Evolutionary conservation across 1,139 yeast genomes (phyloP).

Genomic region (Neolecta irregularis): DNA sequence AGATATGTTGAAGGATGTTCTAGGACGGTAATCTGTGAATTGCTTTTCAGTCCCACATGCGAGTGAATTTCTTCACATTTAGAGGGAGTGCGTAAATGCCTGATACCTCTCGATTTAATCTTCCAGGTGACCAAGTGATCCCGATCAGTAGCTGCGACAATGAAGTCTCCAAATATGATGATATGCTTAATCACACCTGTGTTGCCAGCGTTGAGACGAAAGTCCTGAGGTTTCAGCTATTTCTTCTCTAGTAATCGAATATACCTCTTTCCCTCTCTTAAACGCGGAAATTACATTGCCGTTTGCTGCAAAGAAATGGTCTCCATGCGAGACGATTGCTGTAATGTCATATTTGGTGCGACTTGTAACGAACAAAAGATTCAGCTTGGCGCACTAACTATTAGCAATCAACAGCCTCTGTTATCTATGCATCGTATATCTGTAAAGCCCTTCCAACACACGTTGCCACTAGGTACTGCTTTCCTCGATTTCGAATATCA

Average conservation of each 20-base stretch:
- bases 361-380: slow-evolving; percentile 72
- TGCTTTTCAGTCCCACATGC: slow-evolving; percentile 37
- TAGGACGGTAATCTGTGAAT: slow-evolving; percentile 59
- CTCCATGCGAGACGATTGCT: slow-evolving; percentile 65
- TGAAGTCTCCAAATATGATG: slow-evolving; percentile 61
- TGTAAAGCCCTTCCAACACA: slow-evolving; percentile 84
- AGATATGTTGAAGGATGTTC: slow-evolving; percentile 83
- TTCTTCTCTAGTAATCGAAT: slow-evolving; percentile 32
- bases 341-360: slow-evolving; percentile 60
- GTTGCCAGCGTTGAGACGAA: no score
- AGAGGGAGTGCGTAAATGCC: slow-evolving; percentile 24
- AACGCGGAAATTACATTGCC: slow-evolving; percentile 59
- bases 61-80: slow-evolving; percentile 54
- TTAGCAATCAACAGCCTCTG: not conserved
- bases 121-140: slow-evolving; percentile 37
- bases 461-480: slow-evolving; percentile 75
- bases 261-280: slow-evolving; percentile 66
- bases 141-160: slow-evolving; percentile 42
- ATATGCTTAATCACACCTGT: slow-evolving; percentile 34
- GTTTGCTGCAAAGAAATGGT: slow-evolving; percentile 67
- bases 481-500: slow-evolving; percentile 77
- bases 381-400: slow-evolving; percentile 48
- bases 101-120: slow-evolving; percentile 29
- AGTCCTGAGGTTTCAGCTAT: no score
- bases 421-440: slow-evolving; percentile 56